Evolutionary conservation across 257 asterid species (phyloP).

Genomic region (Gynochthodes officinalis): DNA sequence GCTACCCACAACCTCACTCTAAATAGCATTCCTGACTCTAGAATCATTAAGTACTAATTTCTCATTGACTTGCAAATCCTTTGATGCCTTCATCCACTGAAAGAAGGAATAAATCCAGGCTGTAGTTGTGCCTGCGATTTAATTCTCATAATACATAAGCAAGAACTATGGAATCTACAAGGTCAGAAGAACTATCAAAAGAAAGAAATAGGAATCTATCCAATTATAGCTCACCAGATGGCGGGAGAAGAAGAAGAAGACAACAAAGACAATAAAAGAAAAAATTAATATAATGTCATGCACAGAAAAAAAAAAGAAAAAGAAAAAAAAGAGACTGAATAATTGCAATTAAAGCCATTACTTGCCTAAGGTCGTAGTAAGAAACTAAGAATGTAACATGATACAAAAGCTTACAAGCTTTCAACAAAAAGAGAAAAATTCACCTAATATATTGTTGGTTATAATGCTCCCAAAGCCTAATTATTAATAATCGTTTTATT

Average conservation of each 20-base stretch:
- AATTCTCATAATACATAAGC: slow-evolving; percentile 88
- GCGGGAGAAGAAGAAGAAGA: background rate
- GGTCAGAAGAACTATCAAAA: background rate
- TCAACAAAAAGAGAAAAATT: background rate
- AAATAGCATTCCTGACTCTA: slow-evolving; percentile 24
- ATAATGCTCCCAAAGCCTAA: background rate
- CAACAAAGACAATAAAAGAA: too few relatives aligned
- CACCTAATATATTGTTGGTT: background rate
- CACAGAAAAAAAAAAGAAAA: too few relatives aligned
- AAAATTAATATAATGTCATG: background rate
- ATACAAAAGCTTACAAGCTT: background rate
- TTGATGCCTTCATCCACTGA: slow-evolving; percentile 97
- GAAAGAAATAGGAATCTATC: background rate
- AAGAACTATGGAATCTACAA: slow-evolving; percentile 93
- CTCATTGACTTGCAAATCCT: slow-evolving; percentile 41
- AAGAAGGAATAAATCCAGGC: slow-evolving; percentile 88
- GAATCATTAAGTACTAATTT: slow-evolving; percentile 23
- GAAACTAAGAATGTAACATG: background rate
- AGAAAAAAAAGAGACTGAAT: background rate
- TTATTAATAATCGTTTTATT: too few relatives aligned
- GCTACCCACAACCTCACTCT: slow-evolving; percentile 29
- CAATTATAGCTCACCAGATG: background rate
- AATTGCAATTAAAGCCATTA: background rate
- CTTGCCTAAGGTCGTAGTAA: background rate
- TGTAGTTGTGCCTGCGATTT: slow-evolving; percentile 77